These are phyloP conservation scores for Diaporthe sp. DNA, from an alignment of 2,329 filamentous ascomycete genomes.

Conservation along the genomic window DNA sequence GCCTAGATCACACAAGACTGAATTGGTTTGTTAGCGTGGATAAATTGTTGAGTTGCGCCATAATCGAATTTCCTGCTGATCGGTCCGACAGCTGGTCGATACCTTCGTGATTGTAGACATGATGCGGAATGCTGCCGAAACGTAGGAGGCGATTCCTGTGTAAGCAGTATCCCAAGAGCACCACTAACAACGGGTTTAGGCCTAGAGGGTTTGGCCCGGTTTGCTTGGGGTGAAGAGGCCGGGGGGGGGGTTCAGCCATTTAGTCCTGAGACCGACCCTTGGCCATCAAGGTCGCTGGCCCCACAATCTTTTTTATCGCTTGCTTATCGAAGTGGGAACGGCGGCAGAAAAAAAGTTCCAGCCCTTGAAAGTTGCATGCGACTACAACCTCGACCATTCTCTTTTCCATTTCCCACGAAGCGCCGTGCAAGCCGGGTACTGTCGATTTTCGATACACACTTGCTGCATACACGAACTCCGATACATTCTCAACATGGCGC, in stretches of 20 bases:
- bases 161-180: not conserved
- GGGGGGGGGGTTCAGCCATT: not conserved
- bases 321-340: slow-evolving; percentile 39
- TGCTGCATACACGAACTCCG: slow-evolving; percentile 9
- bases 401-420: slow-evolving; percentile 15
- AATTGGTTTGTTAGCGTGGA: not conserved
- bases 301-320: slow-evolving; percentile 15
- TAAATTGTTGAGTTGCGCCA: not conserved
- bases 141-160: not conserved
- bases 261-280: not conserved
- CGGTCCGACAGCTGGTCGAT: too few relatives aligned
- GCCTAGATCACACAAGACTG: not conserved
- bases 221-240: not conserved
- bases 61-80: too few relatives aligned
- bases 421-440: not conserved
- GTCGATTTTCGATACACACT: not conserved
- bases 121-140: not conserved
- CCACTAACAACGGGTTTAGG: too few relatives aligned
- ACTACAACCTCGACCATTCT: not conserved
- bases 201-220: slow-evolving; percentile 1
- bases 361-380: slow-evolving; percentile 10
- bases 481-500: slow-evolving; percentile 47
- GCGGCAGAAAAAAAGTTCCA: slow-evolving; percentile 41
- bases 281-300: slow-evolving; percentile 13
- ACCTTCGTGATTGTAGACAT: not conserved